Base-by-base conservation (phyloP, 352 stramenopile species). In the Phytopythium helicoides region DNA sequence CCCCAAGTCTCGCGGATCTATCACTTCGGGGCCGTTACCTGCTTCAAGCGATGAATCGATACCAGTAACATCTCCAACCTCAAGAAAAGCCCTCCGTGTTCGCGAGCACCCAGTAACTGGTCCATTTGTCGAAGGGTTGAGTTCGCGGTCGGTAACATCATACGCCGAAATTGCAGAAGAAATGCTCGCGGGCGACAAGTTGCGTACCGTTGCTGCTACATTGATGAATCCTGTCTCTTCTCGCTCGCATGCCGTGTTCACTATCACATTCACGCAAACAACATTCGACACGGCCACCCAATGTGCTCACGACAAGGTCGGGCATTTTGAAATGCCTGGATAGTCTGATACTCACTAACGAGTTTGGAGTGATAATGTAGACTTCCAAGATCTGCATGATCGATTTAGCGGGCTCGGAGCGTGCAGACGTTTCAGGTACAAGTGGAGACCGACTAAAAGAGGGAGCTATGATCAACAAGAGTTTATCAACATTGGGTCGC, bases 201-300 rank as follows among this genome's bases (percentile, higher is more conserved):
- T 98, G 31, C 64, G 97, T 11, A 98, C 89, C 2, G 93, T 98
- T 6, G 96, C 92, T 0, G 83, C 89, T 10, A 99, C 96, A 16
- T 72, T 98, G 2, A 99, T 99, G 97, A 99, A 99, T 73, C 58
- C 89, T 1, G 90, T 93, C 3, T 98, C 91, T 0, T 98, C 91
- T 15, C 87, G 97, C 6, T 98, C 94, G 11, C 96, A 99, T 64
- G 94, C 92, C 0, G 94, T 99, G 47, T 99, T 99, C 55, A 98
- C 88, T 15, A 97, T 99, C 58, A 96, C 97, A 8, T 74, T 94
- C 38, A 94, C 80, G 1, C 84, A 94, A 48, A 89, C 81, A 12
- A 77, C 73, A 6, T 78, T 90, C 35, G 83, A 93, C 34, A 52
- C 64, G 0, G 47, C 66, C 15, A 87, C 79, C 3, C 72, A 89